Conservation (phyloP, 2,329 filamentous ascomycete genomes). For the Colletotrichum coccodes region DNA sequence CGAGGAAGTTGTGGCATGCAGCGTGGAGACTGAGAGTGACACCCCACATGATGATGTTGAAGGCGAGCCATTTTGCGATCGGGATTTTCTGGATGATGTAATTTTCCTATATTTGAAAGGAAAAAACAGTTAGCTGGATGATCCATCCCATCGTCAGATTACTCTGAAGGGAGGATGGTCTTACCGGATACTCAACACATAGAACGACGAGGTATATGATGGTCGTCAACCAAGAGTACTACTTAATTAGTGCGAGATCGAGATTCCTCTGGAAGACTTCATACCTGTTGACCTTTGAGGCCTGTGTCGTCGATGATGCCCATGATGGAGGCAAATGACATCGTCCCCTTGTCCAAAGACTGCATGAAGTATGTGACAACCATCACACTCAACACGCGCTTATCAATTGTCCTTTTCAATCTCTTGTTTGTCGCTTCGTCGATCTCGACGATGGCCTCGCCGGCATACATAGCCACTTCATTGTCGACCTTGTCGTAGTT, state of each 20-base stretch:
- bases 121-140: background rate
- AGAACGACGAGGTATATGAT: slow-evolving; percentile 54
- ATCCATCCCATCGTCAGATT: background rate
- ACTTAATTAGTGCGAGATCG: background rate
- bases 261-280: no score
- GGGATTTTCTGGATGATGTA: slow-evolving; percentile 49
- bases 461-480: slow-evolving; percentile 23
- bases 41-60: slow-evolving; percentile 55
- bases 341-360: slow-evolving; percentile 45
- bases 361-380: slow-evolving; percentile 58
- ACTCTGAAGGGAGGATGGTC: slow-evolving; percentile 14
- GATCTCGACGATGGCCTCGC: slow-evolving; percentile 47
- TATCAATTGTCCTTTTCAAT: slow-evolving; percentile 59
- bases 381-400: slow-evolving; percentile 60
- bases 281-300: slow-evolving; percentile 43
- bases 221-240: slow-evolving; percentile 49
- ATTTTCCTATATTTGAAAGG: slow-evolving; percentile 25
- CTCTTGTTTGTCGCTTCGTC: slow-evolving; percentile 61
- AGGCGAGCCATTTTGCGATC: slow-evolving; percentile 48
- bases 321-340: slow-evolving; percentile 41
- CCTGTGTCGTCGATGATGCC: slow-evolving; percentile 39
- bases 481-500: slow-evolving; percentile 20
- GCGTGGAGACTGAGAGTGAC: slow-evolving; percentile 46
- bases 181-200: slow-evolving; percentile 51
- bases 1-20: slow-evolving; percentile 49